Base-by-base conservation (phyloP, 768 basidiomycete genomes). In the Myochromella boudieri region DNA sequence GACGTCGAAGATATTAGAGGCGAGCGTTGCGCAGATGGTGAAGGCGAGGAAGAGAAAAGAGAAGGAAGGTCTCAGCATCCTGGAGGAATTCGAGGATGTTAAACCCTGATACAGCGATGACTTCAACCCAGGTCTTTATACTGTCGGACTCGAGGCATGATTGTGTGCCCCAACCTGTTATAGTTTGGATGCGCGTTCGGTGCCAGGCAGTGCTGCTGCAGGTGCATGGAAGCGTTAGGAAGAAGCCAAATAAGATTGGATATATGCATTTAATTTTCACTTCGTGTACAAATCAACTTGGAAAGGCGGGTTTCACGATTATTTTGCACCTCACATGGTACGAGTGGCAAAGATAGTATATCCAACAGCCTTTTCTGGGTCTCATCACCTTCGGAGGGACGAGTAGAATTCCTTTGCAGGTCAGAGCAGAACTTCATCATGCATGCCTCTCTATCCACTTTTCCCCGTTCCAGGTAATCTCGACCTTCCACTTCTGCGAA, bases 391-490 rank as follows among this genome's bases (percentile, higher is more conserved):
- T 25, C 12, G 28, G 21, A 11, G 20, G 12, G 34, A 6, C 17
- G 8, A 12, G 11, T 17, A 12, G 15, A 12, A 14, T 31, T 17
- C 15, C 14, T 14, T 8, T 18, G 22, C 15, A 8, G 3, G 26
- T 14, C 3, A n/a, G 4, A 18, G 20, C 33, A 18, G 28, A 12
- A 28, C 12, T 5, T 11, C 31, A 17, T 55, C 47, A 64, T 28
- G 60, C 60, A 15, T 61, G 60, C 37, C 64, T 64, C 44, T 72
- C 72, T 6, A 71, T 59, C 71, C 72, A 75, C 24, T 63, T 54
- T 21, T 68, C 69, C 26, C 61, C 67, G 28, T 66, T 54, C 62
- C 64, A 60, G 17, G 44, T 46, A 6, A 70, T 65, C 20, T 67
- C 67, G 24, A 71, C 54, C 36, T 57, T 57, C 74, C 74, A 75